Evolutionary conservation across 2,329 filamentous ascomycete species (phyloP).

Genomic region (Neocucurbitaria cava): DNA sequence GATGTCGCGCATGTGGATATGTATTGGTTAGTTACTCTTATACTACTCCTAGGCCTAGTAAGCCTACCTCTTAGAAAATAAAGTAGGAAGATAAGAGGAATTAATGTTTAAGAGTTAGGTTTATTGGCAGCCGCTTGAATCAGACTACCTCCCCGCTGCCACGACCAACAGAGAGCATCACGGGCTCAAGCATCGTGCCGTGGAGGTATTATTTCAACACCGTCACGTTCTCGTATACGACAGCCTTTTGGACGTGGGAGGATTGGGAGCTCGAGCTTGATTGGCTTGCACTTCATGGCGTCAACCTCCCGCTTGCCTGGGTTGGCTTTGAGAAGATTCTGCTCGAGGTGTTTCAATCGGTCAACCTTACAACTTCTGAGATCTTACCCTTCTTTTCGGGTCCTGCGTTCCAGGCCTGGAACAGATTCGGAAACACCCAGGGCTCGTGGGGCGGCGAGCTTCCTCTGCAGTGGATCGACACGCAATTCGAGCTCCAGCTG

Average conservation of each 20-base stretch:
- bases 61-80: no score
- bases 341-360: conserved; percentile 56
- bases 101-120: no score
- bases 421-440: conserved; percentile 63
- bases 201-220: conserved; percentile 60
- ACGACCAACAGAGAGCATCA: conserved; percentile 39
- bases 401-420: conserved; percentile 62
- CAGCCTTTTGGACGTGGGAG: conserved; percentile 60
- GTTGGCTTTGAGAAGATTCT: conserved; percentile 60
- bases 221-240: conserved; percentile 62
- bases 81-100: no score
- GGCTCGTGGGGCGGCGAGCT: conserved; percentile 57
- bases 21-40: no score
- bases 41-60: no score
- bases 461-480: conserved; percentile 56
- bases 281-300: conserved; percentile 60
- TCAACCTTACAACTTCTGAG: conserved; percentile 54
- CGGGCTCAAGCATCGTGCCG: conserved; percentile 53
- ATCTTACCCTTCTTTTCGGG: conserved; percentile 58
- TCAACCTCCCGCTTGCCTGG: conserved; percentile 62
- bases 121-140: conserved; percentile 53
- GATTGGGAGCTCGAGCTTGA: conserved; percentile 62
- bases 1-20: conserved; percentile 55
- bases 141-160: conserved; percentile 42
- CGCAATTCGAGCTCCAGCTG: conserved; percentile 58